Evolutionary conservation across 352 stramenopile species (phyloP), one percentile per base, ranked within the genome.

Genomic region (Phytophthora meadii): DNA sequence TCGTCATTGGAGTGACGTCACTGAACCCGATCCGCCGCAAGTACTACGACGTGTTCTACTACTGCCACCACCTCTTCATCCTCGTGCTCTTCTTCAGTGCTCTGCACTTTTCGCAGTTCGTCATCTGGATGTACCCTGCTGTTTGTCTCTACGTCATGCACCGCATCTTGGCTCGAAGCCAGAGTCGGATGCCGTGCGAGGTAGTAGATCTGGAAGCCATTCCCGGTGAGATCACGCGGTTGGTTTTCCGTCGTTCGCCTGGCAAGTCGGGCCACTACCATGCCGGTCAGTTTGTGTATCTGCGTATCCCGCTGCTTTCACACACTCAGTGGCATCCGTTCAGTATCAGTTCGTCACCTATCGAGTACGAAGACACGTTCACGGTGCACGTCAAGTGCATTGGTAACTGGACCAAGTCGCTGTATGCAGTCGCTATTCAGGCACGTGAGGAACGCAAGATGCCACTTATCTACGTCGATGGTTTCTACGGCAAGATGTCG

Each of bases 1-100:
- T 95, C 36, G 65, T 89, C 49, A 95, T 96, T 44, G 84, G 82
- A 19, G 61, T 84, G 12, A 93, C 89, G 49, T 95, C 90, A 36
- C 68, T 97, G 32, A 70, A 74, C 45, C 61, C 73, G 22, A 82
- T 97, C 22, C 87, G 91, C 22, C 82, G 91, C 40, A 65, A 68
- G 28, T 88, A 80, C 76, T 97, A 95, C 66, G 82, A 92, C 48
- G 42, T 94, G 28, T 97, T 97, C 52, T 94, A 96, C 75, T 95
- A 94, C 74, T 78, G 76, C 54, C 89, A 97, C 68, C 87, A 95
- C 64, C 77, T 96, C 39, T 96, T 96, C 69, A 77, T 97, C 36
- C 58, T 95, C 19, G 87, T 93, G 70, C 68, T 92, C 46, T 64
- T 94, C 60, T 69, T 77, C 45, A 75, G 72, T 47, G 75, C 76